phyloP scores from a whole-genome alignment of 306 rosid species.

The Astragalus glycyphyllos region DNA sequence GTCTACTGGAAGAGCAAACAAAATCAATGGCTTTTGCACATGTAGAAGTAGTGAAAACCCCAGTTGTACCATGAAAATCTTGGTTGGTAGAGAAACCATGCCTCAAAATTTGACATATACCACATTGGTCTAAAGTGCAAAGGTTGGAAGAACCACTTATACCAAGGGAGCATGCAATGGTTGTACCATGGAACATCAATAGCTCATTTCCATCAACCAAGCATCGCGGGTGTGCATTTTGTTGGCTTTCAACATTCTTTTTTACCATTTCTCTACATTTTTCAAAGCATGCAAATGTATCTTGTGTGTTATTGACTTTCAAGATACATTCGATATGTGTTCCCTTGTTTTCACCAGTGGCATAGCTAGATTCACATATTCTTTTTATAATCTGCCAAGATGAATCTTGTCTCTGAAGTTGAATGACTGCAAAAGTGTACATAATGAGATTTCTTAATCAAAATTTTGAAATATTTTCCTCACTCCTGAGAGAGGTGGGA shows the following conservation, averaged over 20 bases:
- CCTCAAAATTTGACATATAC: conserved; percentile 58
- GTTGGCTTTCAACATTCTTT: conserved; percentile 39
- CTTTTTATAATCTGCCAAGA: conserved; percentile 52
- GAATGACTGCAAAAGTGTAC: conserved; percentile 42
- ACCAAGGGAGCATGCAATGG: conserved; percentile 62
- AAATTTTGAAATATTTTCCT: neutral
- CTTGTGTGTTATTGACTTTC: conserved; percentile 47
- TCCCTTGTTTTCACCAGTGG: neutral
- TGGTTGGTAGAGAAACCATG: conserved; percentile 49
- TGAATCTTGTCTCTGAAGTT: conserved; percentile 48
- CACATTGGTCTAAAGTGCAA: conserved; percentile 52
- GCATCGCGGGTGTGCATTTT: conserved; percentile 48
- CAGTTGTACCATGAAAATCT: conserved; percentile 39
- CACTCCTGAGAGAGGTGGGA: no score
- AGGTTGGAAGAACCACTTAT: conserved; percentile 29
- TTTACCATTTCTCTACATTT: conserved; percentile 53
- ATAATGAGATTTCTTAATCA: neutral
- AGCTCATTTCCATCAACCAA: conserved; percentile 70
- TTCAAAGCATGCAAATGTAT: conserved; percentile 50
- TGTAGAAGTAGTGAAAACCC: conserved; percentile 45
- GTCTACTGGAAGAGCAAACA: neutral
- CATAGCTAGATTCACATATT: conserved; percentile 48
- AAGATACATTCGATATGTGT: conserved; percentile 48
- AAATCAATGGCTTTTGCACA: conserved; percentile 49
- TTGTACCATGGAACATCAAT: conserved; percentile 61